Evolutionary conservation across 371 early-diverging fungal genomes (phyloP), one percentile per base, ranked within the genome.

Genomic region (Mucor piriformis): DNA sequence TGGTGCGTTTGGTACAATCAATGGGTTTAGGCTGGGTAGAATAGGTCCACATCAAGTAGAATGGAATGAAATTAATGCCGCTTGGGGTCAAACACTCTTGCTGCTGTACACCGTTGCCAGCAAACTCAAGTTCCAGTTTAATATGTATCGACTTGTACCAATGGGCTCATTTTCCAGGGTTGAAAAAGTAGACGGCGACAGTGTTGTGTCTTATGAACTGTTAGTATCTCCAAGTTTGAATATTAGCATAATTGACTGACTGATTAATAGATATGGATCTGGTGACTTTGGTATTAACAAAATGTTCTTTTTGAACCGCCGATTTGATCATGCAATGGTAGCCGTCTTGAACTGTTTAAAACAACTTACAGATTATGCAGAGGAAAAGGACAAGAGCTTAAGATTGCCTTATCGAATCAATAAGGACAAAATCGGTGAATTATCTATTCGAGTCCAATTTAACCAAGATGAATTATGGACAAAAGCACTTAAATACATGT

Each of bases 21-120:
- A 96, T 68, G 96, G 95, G 0, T 92, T 94, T 56, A 79, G 98
- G 12, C 72, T 97, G 38, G 98, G 98, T 12, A 83, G 94, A 25
- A 73, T 94, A 5, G 86, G 89, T 4, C 76, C 80, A 1, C 85
- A 91, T 62, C 85, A 81, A 27, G 92, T 96, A 23, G 94, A 93
- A 34, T 98, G 98, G 98, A 83, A 74, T 23, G 98, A 98, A 74
- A 95, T 98, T 55, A 98, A 98, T 74, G 96, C 98, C 1, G 98
- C 94, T 0, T 90, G 95, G 92, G 98, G 97, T 3, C 96, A 96
- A 61, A 87, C 93, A 0, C 57, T 94, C 21, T 73, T 97, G 23
- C 70, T 96, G 51, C 65, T 98, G 15, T 92, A 95, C 66, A 93
- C 94, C 0, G 84, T 96, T 6, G 93, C 95, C 12, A 87, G 83